Conservation (phyloP, 768 basidiomycete species). For the button mushroom (Agaricus bisporus) region DNA sequence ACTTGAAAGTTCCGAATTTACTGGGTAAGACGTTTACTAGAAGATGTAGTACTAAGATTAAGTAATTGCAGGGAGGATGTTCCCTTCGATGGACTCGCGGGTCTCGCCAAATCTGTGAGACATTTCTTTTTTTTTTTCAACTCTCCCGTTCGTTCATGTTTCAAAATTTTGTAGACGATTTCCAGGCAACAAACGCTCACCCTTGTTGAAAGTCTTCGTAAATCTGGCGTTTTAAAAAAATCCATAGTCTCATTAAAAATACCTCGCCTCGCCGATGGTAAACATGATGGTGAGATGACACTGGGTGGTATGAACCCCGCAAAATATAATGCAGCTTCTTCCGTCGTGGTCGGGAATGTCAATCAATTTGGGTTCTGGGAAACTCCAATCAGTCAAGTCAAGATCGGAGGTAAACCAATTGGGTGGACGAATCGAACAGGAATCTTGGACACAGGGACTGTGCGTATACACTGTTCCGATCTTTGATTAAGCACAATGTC, state of each 20-base stretch:
- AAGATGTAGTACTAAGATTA: neutral
- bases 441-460: constrained; percentile 54
- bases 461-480: neutral
- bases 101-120: constrained; percentile 49
- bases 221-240: constrained; percentile 46
- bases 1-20: constrained; percentile 50
- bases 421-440: constrained; percentile 60
- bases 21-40: constrained; percentile 21
- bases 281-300: constrained; percentile 75
- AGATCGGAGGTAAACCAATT: constrained; percentile 48
- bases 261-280: constrained; percentile 60
- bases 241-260: constrained; percentile 80
- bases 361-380: constrained; percentile 79
- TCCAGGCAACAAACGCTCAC: constrained; percentile 62
- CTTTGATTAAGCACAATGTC: neutral
- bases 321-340: constrained; percentile 58
- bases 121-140: constrained; percentile 6
- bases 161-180: constrained; percentile 33
- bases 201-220: constrained; percentile 65
- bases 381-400: constrained; percentile 50
- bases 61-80: constrained; percentile 19
- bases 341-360: constrained; percentile 58
- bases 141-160: neutral
- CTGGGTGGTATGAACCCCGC: constrained; percentile 52
- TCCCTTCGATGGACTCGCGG: constrained; percentile 56